Evolutionary conservation across 2,329 filamentous ascomycete species (phyloP).

Genomic region (Arthrobotrys entomopaga): DNA sequence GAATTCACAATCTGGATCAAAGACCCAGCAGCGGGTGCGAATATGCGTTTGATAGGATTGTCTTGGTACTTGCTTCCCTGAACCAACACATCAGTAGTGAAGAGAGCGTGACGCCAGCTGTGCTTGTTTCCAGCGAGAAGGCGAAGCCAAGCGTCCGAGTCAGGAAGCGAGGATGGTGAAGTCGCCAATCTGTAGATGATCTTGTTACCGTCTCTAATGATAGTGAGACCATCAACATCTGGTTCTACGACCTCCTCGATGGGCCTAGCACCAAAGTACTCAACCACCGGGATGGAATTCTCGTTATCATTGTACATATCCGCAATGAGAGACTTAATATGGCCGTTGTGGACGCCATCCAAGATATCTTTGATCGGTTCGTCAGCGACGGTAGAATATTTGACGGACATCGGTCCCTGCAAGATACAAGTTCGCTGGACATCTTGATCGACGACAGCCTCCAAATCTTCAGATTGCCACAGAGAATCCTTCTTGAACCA

Average conservation of each 20-base stretch:
- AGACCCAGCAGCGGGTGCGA: constrained; percentile 84
- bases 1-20: constrained; percentile 88
- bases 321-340: constrained; percentile 80
- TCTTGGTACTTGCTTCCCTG: constrained; percentile 97
- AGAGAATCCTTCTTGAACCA: constrained; percentile 99
- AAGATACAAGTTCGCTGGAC: constrained; percentile 96
- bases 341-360: constrained; percentile 85
- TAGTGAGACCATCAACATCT: constrained; percentile 81
- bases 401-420: constrained; percentile 91
- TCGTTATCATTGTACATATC: constrained; percentile 83
- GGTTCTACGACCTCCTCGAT: constrained; percentile 75
- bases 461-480: constrained; percentile 98
- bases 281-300: constrained; percentile 80
- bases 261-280: constrained; percentile 94
- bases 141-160: constrained; percentile 83
- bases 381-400: constrained; percentile 87
- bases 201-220: constrained; percentile 81
- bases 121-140: constrained; percentile 85
- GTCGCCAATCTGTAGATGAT: constrained; percentile 84
- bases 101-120: constrained; percentile 94
- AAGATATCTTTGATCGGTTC: constrained; percentile 96
- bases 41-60: constrained; percentile 92
- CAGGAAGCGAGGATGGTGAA: constrained; percentile 78
- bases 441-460: constrained; percentile 94
- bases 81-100: constrained; percentile 91